These are phyloP conservation scores for Carex scoparia DNA, from an alignment of 176 grass and related monocot species.

Conservation along the genomic window DNA sequence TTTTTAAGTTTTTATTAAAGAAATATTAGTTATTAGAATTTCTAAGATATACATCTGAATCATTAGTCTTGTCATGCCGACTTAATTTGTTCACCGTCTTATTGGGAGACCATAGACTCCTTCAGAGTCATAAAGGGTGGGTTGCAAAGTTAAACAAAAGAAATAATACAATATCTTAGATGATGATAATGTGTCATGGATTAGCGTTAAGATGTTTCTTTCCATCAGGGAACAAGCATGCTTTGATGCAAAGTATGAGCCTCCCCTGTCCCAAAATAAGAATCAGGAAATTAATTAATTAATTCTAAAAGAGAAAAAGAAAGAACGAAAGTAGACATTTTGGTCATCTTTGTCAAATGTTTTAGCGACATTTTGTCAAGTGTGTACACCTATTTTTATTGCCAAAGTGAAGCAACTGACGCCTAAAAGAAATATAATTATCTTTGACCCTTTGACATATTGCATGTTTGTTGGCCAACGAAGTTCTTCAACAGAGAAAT, in stretches of 20 bases:
- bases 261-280: not conserved
- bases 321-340: not conserved
- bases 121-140: not conserved
- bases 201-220: slow-evolving; percentile 5
- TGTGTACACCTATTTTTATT: slow-evolving; percentile 13
- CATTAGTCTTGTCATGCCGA: not conserved
- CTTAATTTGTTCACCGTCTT: not conserved
- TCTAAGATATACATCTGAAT: not conserved
- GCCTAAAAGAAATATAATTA: not conserved
- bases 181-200: not conserved
- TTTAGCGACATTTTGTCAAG: not conserved
- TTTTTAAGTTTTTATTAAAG: not conserved
- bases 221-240: not conserved
- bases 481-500: not conserved
- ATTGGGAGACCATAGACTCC: not conserved
- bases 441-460: not conserved
- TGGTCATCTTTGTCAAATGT: not conserved
- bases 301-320: not conserved
- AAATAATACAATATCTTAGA: not conserved
- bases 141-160: not conserved
- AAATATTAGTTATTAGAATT: not conserved
- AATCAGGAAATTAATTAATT: not conserved
- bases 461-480: not conserved
- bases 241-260: not conserved
- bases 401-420: not conserved